A percentile compares a stretch with the other conserved stretches of the same genome.
These are phyloP conservation scores for Diaporthe sp. DNA, from an alignment of 2,329 filamentous ascomycete species.

Conservation along the genomic window DNA sequence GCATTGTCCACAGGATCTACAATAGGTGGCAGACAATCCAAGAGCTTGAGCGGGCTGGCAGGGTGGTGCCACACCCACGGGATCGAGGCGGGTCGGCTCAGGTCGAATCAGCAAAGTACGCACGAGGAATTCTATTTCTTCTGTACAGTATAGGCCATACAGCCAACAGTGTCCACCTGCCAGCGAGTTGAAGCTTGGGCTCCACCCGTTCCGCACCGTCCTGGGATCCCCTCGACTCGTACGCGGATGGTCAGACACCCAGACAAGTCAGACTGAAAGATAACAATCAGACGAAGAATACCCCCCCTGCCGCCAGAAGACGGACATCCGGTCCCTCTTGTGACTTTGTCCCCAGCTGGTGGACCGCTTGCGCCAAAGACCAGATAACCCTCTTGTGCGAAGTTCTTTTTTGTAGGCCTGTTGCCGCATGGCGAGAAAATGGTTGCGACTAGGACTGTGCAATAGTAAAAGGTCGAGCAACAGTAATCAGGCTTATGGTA, in stretches of 20 bases:
- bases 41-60: neutral
- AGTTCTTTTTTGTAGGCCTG: neutral
- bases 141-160: neutral
- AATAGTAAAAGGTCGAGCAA: neutral
- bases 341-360: neutral
- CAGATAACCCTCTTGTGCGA: neutral
- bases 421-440: neutral
- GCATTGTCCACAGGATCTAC: neutral
- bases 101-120: neutral
- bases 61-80: neutral
- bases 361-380: neutral
- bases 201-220: constrained; percentile 11
- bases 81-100: neutral
- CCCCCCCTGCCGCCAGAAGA: neutral
- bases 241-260: neutral
- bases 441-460: neutral
- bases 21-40: neutral
- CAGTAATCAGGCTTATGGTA: neutral
- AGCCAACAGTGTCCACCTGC: neutral
- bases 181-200: constrained; percentile 3
- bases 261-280: neutral
- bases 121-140: neutral
- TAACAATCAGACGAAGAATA: constrained; percentile 18
- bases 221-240: constrained; percentile 21
- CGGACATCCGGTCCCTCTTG: constrained; percentile 2